Evolutionary conservation across 148 eudicot species (phyloP).

Genomic region (Rhododendron molle): DNA sequence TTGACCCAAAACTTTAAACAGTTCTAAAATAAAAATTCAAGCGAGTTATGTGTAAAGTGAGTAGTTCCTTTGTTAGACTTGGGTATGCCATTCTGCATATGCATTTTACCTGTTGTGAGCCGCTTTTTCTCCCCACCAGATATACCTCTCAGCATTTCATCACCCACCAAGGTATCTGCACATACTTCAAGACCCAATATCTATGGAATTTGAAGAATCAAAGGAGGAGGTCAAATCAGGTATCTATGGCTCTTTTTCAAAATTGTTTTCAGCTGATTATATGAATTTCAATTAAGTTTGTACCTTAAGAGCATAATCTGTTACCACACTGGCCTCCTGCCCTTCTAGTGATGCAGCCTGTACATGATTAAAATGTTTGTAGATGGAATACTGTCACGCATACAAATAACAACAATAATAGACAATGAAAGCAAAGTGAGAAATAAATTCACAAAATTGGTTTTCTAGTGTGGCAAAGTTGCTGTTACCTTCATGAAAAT

Average conservation of each 20-base stretch:
- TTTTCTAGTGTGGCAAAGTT: not conserved
- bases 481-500: conserved; percentile 27
- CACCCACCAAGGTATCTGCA: conserved; percentile 46
- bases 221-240: not conserved
- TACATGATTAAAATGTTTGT: not conserved
- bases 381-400: not conserved
- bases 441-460: not conserved
- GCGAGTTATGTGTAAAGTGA: not conserved
- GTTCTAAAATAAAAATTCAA: not conserved
- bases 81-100: not conserved
- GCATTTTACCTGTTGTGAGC: conserved; percentile 30
- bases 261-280: not conserved
- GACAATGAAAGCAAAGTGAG: not conserved
- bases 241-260: not conserved
- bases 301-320: conserved; percentile 39
- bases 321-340: conserved; percentile 25
- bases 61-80: not conserved
- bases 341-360: conserved; percentile 30
- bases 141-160: conserved; percentile 57
- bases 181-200: conserved; percentile 29
- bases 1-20: not conserved
- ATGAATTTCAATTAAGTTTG: conserved; percentile 5
- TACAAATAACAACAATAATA: not conserved
- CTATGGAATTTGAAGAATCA: conserved; percentile 11
- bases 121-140: conserved; percentile 56